phyloP scores from a whole-genome alignment of 176 grass and related monocot species.

The Zoysia japonica region DNA sequence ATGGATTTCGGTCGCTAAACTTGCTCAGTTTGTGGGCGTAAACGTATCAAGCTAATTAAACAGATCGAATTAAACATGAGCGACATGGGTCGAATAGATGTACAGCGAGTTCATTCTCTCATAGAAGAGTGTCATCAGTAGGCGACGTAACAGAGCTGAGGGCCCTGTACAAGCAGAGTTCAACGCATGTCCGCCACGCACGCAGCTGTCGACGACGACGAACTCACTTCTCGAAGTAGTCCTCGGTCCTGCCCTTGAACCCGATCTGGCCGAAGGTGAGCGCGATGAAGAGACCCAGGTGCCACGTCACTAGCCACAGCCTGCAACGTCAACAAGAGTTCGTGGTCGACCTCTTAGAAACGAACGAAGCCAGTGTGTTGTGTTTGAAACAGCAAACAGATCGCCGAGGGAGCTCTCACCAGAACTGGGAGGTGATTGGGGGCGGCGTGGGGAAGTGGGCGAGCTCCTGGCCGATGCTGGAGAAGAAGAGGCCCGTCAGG shows the following conservation, averaged over 20 bases:
- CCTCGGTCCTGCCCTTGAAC: constrained; percentile 95
- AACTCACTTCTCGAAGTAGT: constrained; percentile 67
- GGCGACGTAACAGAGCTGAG: neutral
- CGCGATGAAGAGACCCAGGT: constrained; percentile 79
- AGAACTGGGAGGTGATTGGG: constrained; percentile 73
- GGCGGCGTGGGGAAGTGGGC: constrained; percentile 88
- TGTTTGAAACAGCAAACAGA: neutral
- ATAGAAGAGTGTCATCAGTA: neutral
- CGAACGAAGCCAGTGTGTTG: neutral
- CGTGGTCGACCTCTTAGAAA: no score
- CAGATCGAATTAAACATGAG: neutral
- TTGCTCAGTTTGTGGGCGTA: neutral
- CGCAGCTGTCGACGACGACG: neutral
- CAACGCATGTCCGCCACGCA: neutral
- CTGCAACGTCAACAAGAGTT: constrained; percentile 30
- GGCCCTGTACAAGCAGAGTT: neutral
- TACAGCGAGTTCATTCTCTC: neutral
- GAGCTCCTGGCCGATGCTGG: constrained; percentile 89
- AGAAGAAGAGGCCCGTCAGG: constrained; percentile 90
- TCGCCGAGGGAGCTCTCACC: constrained; percentile 31
- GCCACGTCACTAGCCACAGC: constrained; percentile 93
- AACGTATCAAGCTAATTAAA: neutral
- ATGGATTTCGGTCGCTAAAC: neutral
- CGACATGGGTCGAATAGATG: neutral
- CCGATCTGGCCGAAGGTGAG: constrained; percentile 98